phyloP scores from a whole-genome alignment of 345 rosid species.

The Balakata baccata region DNA sequence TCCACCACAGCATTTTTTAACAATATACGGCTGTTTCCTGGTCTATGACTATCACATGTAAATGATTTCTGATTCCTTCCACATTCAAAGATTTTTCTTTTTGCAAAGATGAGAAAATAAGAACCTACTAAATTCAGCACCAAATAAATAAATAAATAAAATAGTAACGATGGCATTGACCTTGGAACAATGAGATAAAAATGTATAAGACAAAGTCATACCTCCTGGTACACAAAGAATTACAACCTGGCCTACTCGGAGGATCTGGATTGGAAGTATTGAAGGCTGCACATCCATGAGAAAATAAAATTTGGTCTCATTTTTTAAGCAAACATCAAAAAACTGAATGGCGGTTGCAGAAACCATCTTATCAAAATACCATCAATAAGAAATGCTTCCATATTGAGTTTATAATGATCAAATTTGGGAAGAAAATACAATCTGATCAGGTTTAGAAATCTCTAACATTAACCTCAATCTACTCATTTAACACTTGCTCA shows the following conservation, averaged over 20 bases:
- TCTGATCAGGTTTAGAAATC: neutral
- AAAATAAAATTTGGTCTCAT: constrained; percentile 4
- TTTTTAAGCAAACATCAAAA: constrained; percentile 2
- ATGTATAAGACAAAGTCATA: constrained; percentile 25
- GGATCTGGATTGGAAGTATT: constrained; percentile 84
- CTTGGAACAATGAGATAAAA: neutral
- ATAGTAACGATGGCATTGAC: neutral
- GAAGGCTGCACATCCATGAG: constrained; percentile 69
- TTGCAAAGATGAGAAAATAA: neutral
- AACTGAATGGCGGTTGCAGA: constrained; percentile 1
- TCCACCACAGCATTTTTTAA: neutral
- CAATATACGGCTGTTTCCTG: neutral
- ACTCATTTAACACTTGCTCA: neutral
- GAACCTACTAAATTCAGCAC: too few species aligned
- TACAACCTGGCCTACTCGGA: constrained; percentile 85
- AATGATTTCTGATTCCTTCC: neutral
- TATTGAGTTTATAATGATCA: neutral
- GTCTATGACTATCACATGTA: neutral
- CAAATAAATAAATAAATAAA: too few species aligned
- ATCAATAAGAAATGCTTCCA: neutral
- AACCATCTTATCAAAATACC: constrained; percentile 1
- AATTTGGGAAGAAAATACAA: neutral
- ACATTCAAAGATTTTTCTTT: neutral
- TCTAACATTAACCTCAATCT: neutral
- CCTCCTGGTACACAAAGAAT: constrained; percentile 97